Base-by-base conservation (phyloP, 805 yeast species). In the Candida alai region DNA sequence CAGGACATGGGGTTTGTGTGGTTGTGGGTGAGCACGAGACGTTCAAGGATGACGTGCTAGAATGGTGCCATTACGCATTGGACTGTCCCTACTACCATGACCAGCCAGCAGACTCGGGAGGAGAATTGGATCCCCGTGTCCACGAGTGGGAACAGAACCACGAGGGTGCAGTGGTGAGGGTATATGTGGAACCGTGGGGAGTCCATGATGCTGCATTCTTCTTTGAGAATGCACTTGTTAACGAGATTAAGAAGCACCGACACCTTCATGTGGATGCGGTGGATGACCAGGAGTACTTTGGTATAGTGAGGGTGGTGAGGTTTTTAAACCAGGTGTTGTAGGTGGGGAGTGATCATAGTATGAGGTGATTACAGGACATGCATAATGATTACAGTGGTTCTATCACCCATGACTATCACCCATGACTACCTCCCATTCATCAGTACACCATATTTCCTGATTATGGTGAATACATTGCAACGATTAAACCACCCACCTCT, bases 21-120 rank as follows among this genome's bases (percentile, higher is more conserved):
- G 39, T 65, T n/a, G 40, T 45, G 6, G 70, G 71, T 14, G 71
- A 65, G 48, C 68, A 64, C 35, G 72, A 66, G 41, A 47, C 51
- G 12, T 65, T 66, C 40, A 49, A 70, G 37, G 71, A 65, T 43
- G 67, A 62, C 35, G 45, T 64, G 15, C 44, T 58, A 30, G 55
- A 52, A 29, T 66, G 68, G 65, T 44, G 52, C 6, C 46, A 51
- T 24, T 46, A 52, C 28, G 65, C 67, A 4, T 45, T 62, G 19
- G 51, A 47, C 24, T 53, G 53, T 19, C 62, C 64, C 1, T 47
- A 45, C 26, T 26, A 26, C 17, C 19, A 26, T 7, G 42, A 39
- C 31, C 36, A 38, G 16, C 24, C 40, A 30, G 45, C 41, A 28
- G 41, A 51, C 31, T 54, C 61, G 17, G 37, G 51, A 29, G 43